Base-by-base conservation (phyloP, 2,329 filamentous ascomycete species). In the Acrodontium crateriforme region DNA sequence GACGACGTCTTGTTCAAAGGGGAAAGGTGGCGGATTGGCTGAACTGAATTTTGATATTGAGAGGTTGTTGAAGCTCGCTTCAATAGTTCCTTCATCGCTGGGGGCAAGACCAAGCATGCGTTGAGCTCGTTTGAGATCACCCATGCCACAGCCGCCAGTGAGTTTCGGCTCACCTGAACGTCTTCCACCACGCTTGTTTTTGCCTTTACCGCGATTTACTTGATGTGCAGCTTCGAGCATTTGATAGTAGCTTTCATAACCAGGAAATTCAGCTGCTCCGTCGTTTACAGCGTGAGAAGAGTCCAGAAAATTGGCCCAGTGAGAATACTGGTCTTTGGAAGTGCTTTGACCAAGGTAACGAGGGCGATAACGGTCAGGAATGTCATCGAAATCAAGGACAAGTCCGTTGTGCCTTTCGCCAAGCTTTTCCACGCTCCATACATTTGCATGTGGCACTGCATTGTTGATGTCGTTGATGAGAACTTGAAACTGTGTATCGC, bases 21-120 rank as follows among this genome's bases (percentile, higher is more conserved):
- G 33, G 33, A 62, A 65, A 1, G 62, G 61, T 2, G 54, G 53
- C 1, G 59, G 53, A 20, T 60, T 41, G n/a, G 53, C 49, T 23
- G 65, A 42, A 45, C 69, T 54, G 20, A 73, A 41, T 1, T 44
- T 45, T 2, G 44, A 49, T 26, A 47, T 38, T 6, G 32, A 26
- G 23, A 39, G 18, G n/a, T 22, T 22, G 11, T 18, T 13, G 9
- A 41, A 27, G 9, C 29, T 39, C 34, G 29, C 16, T 16, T 37
- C 32, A 6, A 53, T 30, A 3, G 29, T 29, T 3, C 36, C 36
- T 2, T 32, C 25, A 9, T 36, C 29, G 16, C 21, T 33, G 4
- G 61, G 52, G n/a, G 68, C 66, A 15, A 91, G 57, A 3, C 80
- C 81, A 2, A 92, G 64, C 42, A 80, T 81, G 28, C 69, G 60